Percentiles rank a stretch among this genome's conserved stretches.
Evolutionary conservation across 1,284 basidiomycete species (phyloP).

Genomic region (Sporisorium graminicola): DNA sequence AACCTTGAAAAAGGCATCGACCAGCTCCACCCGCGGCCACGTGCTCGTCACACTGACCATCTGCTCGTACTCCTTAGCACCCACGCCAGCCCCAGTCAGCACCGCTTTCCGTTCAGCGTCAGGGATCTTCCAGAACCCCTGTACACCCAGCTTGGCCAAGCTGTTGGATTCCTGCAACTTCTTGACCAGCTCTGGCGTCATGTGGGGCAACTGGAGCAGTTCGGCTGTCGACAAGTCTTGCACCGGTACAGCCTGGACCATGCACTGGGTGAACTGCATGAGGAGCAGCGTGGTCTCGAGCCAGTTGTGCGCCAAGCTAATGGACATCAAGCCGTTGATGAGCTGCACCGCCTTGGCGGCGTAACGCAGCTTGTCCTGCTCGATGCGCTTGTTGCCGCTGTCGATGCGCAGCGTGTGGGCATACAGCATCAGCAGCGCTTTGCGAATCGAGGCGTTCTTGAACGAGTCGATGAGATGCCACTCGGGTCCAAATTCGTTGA

Average conservation of each 20-base stretch:
- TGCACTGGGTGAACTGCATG: slow-evolving; percentile 85
- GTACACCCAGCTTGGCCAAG: slow-evolving; percentile 55
- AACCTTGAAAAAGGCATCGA: slow-evolving; percentile 84
- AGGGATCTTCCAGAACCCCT: slow-evolving; percentile 66
- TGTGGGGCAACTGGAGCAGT: slow-evolving; percentile 65
- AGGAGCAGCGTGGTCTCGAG: slow-evolving; percentile 82
- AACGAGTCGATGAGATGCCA: slow-evolving; percentile 55
- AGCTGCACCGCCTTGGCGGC: slow-evolving; percentile 71
- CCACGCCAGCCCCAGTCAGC: slow-evolving; percentile 40
- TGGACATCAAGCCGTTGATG: slow-evolving; percentile 84
- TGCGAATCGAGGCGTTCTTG: slow-evolving; percentile 56
- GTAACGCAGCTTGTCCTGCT: slow-evolving; percentile 49
- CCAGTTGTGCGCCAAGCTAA: slow-evolving; percentile 90
- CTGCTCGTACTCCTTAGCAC: slow-evolving; percentile 72
- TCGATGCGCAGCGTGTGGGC: slow-evolving; percentile 82
- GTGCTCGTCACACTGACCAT: slow-evolving; percentile 79
- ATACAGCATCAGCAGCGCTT: slow-evolving; percentile 76
- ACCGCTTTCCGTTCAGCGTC: slow-evolving; percentile 72
- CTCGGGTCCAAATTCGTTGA: slow-evolving; percentile 42
- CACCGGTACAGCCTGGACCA: slow-evolving; percentile 82
- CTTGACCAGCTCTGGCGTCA: slow-evolving; percentile 47
- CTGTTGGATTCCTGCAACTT: slow-evolving; percentile 40
- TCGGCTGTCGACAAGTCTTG: slow-evolving; percentile 50
- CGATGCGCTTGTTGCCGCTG: slow-evolving; percentile 40
- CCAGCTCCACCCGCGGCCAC: slow-evolving; percentile 85